phyloP scores from a whole-genome alignment of 345 rosid species.

The Noccaea bulbosa region DNA sequence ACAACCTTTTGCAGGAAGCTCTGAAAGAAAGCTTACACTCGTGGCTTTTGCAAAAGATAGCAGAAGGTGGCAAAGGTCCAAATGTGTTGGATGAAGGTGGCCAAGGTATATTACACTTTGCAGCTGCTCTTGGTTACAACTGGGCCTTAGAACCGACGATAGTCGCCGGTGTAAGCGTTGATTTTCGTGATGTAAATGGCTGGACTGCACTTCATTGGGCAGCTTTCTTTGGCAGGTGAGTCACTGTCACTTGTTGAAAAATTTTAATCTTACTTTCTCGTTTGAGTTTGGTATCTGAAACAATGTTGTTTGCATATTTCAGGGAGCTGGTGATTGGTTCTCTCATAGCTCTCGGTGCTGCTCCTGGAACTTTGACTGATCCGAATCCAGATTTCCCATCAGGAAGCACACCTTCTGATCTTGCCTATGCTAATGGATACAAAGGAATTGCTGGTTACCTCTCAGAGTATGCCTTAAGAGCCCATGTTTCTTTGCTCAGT shows the following conservation, averaged over 20 bases:
- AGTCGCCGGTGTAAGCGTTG: slow-evolving; percentile 79
- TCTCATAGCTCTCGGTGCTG: slow-evolving; percentile 77
- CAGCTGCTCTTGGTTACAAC: slow-evolving; percentile 94
- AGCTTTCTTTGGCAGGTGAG: slow-evolving; percentile 89
- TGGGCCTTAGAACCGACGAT: slow-evolving; percentile 92
- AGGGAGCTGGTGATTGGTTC: slow-evolving; percentile 80
- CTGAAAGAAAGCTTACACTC: slow-evolving; percentile 74
- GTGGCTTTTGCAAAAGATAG: slow-evolving; percentile 80
- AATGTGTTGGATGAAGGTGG: slow-evolving; percentile 81
- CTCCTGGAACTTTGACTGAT: slow-evolving; percentile 80
- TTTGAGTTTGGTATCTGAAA: slow-evolving; percentile 8
- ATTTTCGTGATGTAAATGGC: slow-evolving; percentile 89
- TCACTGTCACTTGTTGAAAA: background rate
- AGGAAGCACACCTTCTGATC: slow-evolving; percentile 82
- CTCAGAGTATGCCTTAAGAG: slow-evolving; percentile 72
- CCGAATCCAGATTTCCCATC: slow-evolving; percentile 70
- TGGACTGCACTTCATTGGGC: slow-evolving; percentile 99
- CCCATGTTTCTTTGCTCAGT: slow-evolving; percentile 60
- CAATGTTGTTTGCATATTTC: slow-evolving; percentile 36
- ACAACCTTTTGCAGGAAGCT: slow-evolving; percentile 63
- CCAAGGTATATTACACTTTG: slow-evolving; percentile 91
- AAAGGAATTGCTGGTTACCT: slow-evolving; percentile 96
- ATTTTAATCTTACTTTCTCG: slow-evolving; percentile 22
- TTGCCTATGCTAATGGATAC: slow-evolving; percentile 82
- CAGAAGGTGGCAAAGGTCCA: slow-evolving; percentile 93